Conservation (phyloP, 495 filamentous ascomycete genomes). For the Xylaria telfairii region DNA sequence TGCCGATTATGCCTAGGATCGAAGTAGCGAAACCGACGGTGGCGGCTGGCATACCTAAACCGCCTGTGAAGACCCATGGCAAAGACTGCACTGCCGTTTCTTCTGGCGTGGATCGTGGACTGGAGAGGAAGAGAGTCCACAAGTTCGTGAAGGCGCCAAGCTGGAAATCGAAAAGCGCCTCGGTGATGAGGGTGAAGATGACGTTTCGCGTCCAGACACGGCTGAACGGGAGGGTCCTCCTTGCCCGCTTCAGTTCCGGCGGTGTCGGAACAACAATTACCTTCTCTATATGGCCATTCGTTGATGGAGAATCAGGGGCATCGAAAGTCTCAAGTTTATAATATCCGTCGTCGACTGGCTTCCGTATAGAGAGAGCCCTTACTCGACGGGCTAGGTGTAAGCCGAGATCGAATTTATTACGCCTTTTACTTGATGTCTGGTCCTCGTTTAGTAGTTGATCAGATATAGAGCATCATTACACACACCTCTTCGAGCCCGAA, state of each 20-base stretch:
- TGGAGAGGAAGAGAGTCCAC: slow-evolving; percentile 84
- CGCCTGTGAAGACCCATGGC: slow-evolving; percentile 79
- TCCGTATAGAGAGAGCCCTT: slow-evolving; percentile 20
- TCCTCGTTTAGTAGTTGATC: slow-evolving; percentile 23
- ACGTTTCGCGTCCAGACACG: slow-evolving; percentile 84
- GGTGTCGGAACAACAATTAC: not conserved
- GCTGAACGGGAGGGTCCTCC: slow-evolving; percentile 65
- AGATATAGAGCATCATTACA: not conserved
- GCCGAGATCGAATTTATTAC: slow-evolving; percentile 50
- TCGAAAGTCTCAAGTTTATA: slow-evolving; percentile 31
- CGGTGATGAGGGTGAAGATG: slow-evolving; percentile 64
- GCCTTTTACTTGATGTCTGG: slow-evolving; percentile 51
- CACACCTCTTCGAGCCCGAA: slow-evolving; percentile 69
- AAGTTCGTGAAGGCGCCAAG: slow-evolving; percentile 83
- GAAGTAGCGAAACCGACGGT: slow-evolving; percentile 79
- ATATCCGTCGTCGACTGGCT: slow-evolving; percentile 27
- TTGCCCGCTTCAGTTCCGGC: slow-evolving; percentile 22
- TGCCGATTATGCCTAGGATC: slow-evolving; percentile 77
- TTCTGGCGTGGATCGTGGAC: slow-evolving; percentile 67
- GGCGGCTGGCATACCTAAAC: slow-evolving; percentile 75
- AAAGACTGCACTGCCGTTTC: slow-evolving; percentile 40
- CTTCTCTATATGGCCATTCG: slow-evolving; percentile 24
- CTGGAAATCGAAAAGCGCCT: slow-evolving; percentile 75
- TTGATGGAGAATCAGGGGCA: slow-evolving; percentile 23
- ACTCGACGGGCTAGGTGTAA: slow-evolving; percentile 34